Base-by-base conservation (phyloP, 805 yeast species). In the Yarrowia yakushimensis region DNA sequence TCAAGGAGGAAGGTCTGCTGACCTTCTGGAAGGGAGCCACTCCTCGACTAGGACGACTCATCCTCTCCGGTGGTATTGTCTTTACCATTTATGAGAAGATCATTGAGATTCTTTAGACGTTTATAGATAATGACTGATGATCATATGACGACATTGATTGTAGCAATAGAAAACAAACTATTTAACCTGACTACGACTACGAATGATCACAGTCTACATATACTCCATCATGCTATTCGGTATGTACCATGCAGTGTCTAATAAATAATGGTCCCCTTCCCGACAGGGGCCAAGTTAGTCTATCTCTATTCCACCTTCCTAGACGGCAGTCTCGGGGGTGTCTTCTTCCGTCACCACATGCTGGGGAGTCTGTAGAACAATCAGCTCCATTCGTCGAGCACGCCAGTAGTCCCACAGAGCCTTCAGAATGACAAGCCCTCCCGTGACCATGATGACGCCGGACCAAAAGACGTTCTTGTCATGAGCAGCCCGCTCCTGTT, bases 21-120 rank as follows among this genome's bases (percentile, higher is more conserved):
- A 88, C 97, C 5, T 90, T 91, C 76, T 93, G 99, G 99, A 90
- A 90, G 76, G 99, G 99, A 65, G 97, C 98, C 34, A 94, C 98
- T 1, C 98, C 99, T 48, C 82, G 99, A 72, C 78, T 93, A 65
- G 98, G 98, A 6, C 83, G 99, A 69, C 81, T 93, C 71, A 84
- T 92, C 34, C 80, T 93, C 71, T 88, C 96, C 76, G 99, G 99
- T 65, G 99, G 99, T 69, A 93, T 93, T 67, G 97, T 94, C 28
- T 93, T 93, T 77, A 94, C 98, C 20, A 89, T 94, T 63, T 93
- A 93, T 74, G 99, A 93, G 73, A 89, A 91, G 76, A 87, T 93
- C 78, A 79, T 93, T 73, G 82, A 79, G 37, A 59, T 86, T n/a
- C 70, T 86, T 73, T 43, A 43, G 34, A 43, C 25, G 4, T 39